Percentiles rank a stretch among this genome's conserved stretches.
Evolutionary conservation across 805 yeast genomes (phyloP).

Genomic region (Nakazawaea ishiwadae): DNA sequence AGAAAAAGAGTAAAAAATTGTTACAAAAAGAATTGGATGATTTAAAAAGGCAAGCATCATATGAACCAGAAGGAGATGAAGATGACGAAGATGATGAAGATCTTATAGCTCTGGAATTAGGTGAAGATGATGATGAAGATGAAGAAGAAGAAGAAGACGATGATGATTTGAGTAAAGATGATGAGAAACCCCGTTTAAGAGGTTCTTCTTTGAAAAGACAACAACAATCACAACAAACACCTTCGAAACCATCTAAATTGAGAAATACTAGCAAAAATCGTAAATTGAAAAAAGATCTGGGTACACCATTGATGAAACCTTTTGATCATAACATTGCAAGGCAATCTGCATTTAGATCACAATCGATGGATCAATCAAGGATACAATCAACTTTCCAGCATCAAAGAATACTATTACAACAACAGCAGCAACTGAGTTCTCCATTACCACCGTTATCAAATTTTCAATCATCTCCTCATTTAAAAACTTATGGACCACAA

Average conservation of each 20-base stretch:
- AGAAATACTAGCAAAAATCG: background rate
- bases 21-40: background rate
- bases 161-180: background rate
- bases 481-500: constrained; percentile 8
- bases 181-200: background rate
- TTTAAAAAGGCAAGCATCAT: constrained; percentile 2
- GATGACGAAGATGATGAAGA: constrained; percentile 11
- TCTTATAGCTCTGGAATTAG: background rate
- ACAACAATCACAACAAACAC: background rate
- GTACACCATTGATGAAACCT: too few relatives aligned
- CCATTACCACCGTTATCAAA: constrained; percentile 3
- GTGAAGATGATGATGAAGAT: constrained; percentile 1
- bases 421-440: constrained; percentile 12
- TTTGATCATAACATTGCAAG: too few relatives aligned
- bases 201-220: background rate
- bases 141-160: constrained; percentile 9
- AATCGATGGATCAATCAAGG: constrained; percentile 9
- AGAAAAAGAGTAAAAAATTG: background rate
- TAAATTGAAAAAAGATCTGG: background rate
- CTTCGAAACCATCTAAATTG: constrained; percentile 2
- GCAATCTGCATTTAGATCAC: too few relatives aligned
- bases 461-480: background rate
- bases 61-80: constrained; percentile 15
- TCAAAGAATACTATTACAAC: constrained; percentile 10
- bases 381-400: constrained; percentile 11